phyloP scores from a whole-genome alignment of 495 filamentous ascomycete genomes.

The Aspergillus cavernicola region DNA sequence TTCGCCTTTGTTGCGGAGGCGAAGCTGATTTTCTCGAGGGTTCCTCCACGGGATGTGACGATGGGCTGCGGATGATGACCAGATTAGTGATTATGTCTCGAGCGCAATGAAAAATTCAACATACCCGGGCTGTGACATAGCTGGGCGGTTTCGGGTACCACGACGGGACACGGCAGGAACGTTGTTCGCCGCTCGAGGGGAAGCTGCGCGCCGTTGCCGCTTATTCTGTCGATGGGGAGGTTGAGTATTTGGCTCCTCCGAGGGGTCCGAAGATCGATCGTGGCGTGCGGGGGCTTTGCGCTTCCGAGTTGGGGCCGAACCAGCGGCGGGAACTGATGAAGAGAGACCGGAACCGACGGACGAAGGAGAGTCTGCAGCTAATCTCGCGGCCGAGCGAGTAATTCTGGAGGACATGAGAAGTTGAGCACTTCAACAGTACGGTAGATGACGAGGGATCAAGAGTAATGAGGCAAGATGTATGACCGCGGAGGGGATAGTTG shows the following conservation, averaged over 20 bases:
- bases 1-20: conserved; percentile 59
- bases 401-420: conserved; percentile 81
- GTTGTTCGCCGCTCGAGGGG: conserved; percentile 40
- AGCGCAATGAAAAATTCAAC: conserved; percentile 28
- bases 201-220: conserved; percentile 38
- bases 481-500: background rate
- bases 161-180: conserved; percentile 49
- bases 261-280: conserved; percentile 35
- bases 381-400: conserved; percentile 74
- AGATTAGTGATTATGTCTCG: conserved; percentile 3
- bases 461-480: background rate
- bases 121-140: conserved; percentile 83
- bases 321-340: conserved; percentile 34
- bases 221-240: conserved; percentile 44
- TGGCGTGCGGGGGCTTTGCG: conserved; percentile 50
- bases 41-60: conserved; percentile 43
- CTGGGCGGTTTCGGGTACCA: conserved; percentile 60
- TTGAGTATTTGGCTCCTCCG: conserved; percentile 39
- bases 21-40: conserved; percentile 36
- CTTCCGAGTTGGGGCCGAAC: conserved; percentile 49
- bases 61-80: conserved; percentile 28
- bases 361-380: conserved; percentile 59
- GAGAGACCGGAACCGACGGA: conserved; percentile 33
- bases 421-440: conserved; percentile 19
- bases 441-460: conserved; percentile 4